Conservation (phyloP, 2,329 filamentous ascomycete genomes). For the Colletotrichum sp. region DNA sequence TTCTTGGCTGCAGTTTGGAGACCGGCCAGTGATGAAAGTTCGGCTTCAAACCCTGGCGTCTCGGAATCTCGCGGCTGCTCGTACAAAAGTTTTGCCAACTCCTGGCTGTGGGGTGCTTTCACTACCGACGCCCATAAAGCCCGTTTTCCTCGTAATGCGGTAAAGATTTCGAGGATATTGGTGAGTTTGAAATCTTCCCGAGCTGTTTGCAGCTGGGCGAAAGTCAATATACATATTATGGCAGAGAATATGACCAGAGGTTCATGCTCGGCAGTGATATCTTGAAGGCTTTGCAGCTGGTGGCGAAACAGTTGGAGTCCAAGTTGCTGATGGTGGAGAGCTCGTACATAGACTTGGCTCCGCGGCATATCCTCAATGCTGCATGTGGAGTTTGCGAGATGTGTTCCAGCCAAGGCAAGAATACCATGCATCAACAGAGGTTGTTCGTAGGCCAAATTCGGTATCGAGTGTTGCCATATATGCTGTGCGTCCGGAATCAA, state of each 20-base stretch:
- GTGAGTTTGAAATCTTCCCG: neutral
- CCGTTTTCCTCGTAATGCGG: neutral
- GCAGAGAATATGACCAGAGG: neutral
- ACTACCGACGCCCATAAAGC: neutral
- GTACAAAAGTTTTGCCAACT: neutral
- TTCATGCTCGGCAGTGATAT: neutral
- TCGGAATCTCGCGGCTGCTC: neutral
- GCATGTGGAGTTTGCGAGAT: neutral
- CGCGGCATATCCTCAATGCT: neutral
- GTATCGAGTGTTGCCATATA: neutral
- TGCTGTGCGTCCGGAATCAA: neutral
- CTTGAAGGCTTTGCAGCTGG: neutral
- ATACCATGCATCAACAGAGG: neutral
- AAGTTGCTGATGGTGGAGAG: neutral
- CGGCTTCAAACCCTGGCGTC: neutral
- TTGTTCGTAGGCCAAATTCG: neutral
- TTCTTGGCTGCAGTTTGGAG: neutral
- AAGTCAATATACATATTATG: neutral
- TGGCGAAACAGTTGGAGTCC: neutral
- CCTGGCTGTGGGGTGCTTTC: neutral
- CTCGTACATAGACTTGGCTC: neutral
- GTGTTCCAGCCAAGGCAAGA: neutral
- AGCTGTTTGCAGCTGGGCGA: neutral
- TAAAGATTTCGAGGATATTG: neutral
- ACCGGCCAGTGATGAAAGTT: neutral